phyloP scores from a whole-genome alignment of 2,329 filamentous ascomycete species.

The Fusarium bulbicola region DNA sequence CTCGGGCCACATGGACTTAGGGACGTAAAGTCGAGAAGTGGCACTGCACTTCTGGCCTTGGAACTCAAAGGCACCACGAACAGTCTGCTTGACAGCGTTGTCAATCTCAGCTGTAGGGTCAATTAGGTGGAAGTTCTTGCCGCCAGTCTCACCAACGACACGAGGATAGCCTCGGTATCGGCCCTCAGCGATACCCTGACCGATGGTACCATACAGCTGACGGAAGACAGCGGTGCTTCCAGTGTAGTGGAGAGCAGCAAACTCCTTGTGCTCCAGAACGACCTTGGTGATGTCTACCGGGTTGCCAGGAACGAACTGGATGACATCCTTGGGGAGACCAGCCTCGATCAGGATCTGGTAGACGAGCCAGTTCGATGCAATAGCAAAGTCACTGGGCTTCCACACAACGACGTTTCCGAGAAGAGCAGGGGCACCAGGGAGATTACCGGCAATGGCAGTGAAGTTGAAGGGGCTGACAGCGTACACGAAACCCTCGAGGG shows the following conservation, averaged over 20 bases:
- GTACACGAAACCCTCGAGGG: constrained; percentile 95
- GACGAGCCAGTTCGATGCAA: constrained; percentile 90
- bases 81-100: constrained; percentile 82
- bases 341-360: constrained; percentile 93
- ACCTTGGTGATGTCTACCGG: constrained; percentile 83
- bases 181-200: constrained; percentile 80
- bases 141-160: constrained; percentile 89
- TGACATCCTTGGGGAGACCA: constrained; percentile 86
- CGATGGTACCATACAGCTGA: constrained; percentile 86
- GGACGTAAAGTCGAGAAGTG: constrained; percentile 81
- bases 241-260: constrained; percentile 94
- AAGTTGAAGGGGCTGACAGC: constrained; percentile 97
- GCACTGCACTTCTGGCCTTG: constrained; percentile 93
- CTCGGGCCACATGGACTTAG: constrained; percentile 76
- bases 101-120: constrained; percentile 80
- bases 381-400: constrained; percentile 92
- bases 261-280: constrained; percentile 79
- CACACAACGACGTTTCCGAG: constrained; percentile 96
- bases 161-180: constrained; percentile 87
- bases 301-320: constrained; percentile 93
- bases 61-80: constrained; percentile 89
- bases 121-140: constrained; percentile 92
- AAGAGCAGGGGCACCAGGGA: constrained; percentile 82
- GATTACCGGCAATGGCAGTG: constrained; percentile 90
- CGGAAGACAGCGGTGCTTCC: constrained; percentile 93